Conservation (phyloP, 2,329 filamentous ascomycete species). For the Botrytis cinerea region DNA sequence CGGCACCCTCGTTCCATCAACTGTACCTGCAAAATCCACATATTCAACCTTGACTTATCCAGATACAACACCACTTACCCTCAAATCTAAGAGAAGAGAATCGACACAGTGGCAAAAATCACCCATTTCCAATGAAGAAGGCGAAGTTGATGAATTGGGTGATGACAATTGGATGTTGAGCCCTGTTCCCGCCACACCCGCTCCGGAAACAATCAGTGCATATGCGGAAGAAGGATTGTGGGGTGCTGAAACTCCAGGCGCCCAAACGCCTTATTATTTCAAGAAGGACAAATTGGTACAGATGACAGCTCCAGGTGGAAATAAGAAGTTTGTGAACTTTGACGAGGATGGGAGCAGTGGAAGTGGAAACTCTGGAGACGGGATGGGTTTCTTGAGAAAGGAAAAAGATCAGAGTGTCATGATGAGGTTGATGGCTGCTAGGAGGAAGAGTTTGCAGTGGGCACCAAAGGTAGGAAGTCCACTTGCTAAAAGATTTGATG, state of each 20-base stretch:
- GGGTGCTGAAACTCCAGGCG: constrained; percentile 37
- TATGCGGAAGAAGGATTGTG: constrained; percentile 40
- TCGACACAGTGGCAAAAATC: constrained; percentile 41
- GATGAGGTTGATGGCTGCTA: constrained; percentile 62
- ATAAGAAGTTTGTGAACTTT: constrained; percentile 33
- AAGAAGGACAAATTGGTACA: constrained; percentile 39
- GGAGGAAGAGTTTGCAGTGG: constrained; percentile 76
- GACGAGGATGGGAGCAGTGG: constrained; percentile 26
- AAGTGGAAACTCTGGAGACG: constrained; percentile 1
- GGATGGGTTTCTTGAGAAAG: constrained; percentile 46
- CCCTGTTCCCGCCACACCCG: constrained; percentile 40
- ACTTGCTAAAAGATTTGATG: constrained; percentile 51
- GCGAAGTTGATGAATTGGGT: constrained; percentile 28
- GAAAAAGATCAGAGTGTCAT: constrained; percentile 53
- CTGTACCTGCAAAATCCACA: constrained; percentile 36
- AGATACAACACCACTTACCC: constrained; percentile 37
- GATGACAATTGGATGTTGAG: constrained; percentile 37
- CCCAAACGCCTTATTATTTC: constrained; percentile 41
- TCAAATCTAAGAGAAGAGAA: constrained; percentile 38
- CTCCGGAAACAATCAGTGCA: constrained; percentile 37
- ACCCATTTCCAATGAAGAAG: constrained; percentile 30
- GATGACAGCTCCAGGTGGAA: constrained; percentile 32
- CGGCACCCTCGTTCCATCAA: constrained; percentile 56
- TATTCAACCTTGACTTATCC: constrained; percentile 40
- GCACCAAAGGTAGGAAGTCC: constrained; percentile 76